Conservation (phyloP, 169 alveolate species). For the Cyclospora cayetanensis region DNA sequence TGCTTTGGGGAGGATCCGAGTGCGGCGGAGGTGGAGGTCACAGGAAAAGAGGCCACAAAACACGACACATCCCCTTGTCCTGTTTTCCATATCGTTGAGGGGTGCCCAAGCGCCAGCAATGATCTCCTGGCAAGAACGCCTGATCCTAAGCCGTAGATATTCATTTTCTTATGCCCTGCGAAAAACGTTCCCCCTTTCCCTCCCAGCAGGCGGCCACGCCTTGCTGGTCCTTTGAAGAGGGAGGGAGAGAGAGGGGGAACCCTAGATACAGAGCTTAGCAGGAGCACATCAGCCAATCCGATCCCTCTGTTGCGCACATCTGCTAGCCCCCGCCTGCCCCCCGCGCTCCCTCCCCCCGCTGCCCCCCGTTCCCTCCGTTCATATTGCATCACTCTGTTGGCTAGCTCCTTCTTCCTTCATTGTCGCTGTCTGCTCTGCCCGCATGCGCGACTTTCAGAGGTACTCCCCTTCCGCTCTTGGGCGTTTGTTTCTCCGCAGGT, state of each 20-base stretch:
- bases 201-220: too few species aligned
- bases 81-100: neutral
- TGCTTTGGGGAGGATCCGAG: too few species aligned
- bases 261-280: neutral
- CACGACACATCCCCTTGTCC: neutral
- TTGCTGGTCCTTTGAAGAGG: neutral
- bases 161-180: too few species aligned
- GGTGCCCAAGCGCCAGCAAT: constrained; percentile 38
- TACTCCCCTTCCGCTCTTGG: neutral
- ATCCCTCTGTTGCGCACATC: too few species aligned
- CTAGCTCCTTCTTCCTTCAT: neutral
- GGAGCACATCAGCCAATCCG: neutral
- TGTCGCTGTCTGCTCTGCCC: neutral
- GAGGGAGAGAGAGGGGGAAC: neutral
- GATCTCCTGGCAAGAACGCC: constrained; percentile 38
- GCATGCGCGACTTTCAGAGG: too few species aligned
- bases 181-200: too few species aligned
- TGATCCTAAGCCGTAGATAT: too few species aligned
- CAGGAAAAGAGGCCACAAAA: neutral
- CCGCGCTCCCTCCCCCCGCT: too few species aligned
- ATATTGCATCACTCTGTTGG: too few species aligned
- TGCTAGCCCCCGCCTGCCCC: too few species aligned
- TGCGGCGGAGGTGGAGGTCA: too few species aligned
- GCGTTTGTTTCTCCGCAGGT: neutral
- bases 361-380: too few species aligned